Percentiles rank a stretch among this genome's conserved stretches.
Evolutionary conservation across 2,329 filamentous ascomycete species (phyloP).

Genomic region (Teratosphaeria zuluensis): DNA sequence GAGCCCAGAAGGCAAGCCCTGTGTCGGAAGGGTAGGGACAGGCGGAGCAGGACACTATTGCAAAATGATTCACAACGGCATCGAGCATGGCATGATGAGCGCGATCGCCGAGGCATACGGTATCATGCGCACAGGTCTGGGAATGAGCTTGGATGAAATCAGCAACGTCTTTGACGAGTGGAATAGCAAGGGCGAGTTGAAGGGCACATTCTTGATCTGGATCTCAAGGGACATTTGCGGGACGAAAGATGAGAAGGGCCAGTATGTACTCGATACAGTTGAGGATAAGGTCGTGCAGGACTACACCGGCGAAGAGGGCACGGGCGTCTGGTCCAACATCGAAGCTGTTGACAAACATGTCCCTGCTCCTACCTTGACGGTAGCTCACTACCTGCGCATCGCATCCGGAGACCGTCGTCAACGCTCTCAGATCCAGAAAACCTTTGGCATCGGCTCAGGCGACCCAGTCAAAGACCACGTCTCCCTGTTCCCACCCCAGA

Average conservation of each 20-base stretch:
- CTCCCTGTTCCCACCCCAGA: conserved; percentile 26
- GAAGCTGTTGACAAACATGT: conserved; percentile 54
- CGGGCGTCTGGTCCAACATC: conserved; percentile 55
- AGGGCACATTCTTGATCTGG: conserved; percentile 51
- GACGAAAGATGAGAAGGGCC: conserved; percentile 35
- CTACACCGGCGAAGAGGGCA: conserved; percentile 56
- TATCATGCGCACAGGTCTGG: conserved; percentile 50
- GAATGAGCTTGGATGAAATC: conserved; percentile 51
- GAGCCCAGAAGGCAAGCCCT: conserved; percentile 49
- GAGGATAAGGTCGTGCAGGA: conserved; percentile 65
- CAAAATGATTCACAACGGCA: conserved; percentile 69
- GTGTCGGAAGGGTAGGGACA: conserved; percentile 51
- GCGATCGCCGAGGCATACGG: conserved; percentile 56
- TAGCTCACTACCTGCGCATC: conserved; percentile 53
- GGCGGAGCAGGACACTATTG: conserved; percentile 61
- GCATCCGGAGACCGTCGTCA: conserved; percentile 53
- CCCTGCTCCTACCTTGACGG: conserved; percentile 53
- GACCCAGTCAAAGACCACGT: conserved; percentile 9
- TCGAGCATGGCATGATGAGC: conserved; percentile 60
- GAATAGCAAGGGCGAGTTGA: conserved; percentile 49
- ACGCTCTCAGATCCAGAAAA: conserved; percentile 43
- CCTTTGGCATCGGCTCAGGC: conserved; percentile 26
- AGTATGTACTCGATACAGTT: conserved; percentile 50
- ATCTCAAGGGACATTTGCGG: conserved; percentile 55
- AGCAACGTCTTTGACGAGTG: conserved; percentile 50